Evolutionary conservation across 345 rosid genomes (phyloP).

Genomic region (Syzygium oleosum): DNA sequence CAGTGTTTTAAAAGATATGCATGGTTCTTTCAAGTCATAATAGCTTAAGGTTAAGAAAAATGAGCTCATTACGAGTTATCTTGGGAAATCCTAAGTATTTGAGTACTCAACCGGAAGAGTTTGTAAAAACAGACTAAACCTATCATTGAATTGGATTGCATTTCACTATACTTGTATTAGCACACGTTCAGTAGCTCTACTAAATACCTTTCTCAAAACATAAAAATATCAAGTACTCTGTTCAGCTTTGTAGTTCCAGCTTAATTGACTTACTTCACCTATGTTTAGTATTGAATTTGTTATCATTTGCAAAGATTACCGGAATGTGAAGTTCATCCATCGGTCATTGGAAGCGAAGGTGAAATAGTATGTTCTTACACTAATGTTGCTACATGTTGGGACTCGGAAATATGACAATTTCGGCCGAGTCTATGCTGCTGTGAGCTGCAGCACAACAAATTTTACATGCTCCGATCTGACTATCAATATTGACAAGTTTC

Average conservation of each 20-base stretch:
- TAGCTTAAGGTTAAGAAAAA: too few species aligned
- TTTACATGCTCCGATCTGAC: background rate
- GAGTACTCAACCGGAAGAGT: too few species aligned
- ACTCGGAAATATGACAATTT: background rate
- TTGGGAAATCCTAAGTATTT: too few species aligned
- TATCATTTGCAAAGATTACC: background rate
- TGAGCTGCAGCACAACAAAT: background rate
- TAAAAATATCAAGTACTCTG: background rate
- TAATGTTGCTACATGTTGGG: fast-evolving
- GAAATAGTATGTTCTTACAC: background rate
- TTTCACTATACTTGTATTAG: too few species aligned
- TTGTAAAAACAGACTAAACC: too few species aligned
- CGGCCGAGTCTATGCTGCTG: fast-evolving
- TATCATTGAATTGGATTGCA: too few species aligned
- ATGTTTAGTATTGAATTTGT: background rate
- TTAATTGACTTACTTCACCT: background rate
- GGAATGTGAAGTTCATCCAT: background rate
- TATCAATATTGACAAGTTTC: background rate
- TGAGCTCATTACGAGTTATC: too few species aligned
- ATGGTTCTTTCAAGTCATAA: too few species aligned
- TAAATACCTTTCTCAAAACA: background rate
- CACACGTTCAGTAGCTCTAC: background rate
- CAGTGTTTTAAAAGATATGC: too few species aligned
- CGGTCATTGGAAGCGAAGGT: background rate
- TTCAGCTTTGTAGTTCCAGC: background rate